phyloP scores from a whole-genome alignment of 495 filamentous ascomycete genomes.

The Hypoxylon trugodes region DNA sequence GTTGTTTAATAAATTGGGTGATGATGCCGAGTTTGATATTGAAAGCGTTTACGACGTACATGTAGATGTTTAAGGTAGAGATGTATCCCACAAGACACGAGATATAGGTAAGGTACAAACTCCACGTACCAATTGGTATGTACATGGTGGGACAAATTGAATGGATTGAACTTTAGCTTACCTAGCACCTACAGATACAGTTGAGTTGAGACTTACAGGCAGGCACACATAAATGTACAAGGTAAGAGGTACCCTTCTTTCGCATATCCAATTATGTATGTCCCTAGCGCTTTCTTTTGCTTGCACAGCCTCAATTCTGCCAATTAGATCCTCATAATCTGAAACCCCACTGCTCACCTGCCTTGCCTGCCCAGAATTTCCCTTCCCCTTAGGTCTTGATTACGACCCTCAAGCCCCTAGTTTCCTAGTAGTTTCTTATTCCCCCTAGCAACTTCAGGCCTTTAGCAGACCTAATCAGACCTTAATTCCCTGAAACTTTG shows the following conservation, averaged over 20 bases:
- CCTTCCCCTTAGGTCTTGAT: slow-evolving; percentile 22
- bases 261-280: too few relatives aligned
- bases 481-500: slow-evolving; percentile 12
- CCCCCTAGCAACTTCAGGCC: slow-evolving; percentile 3
- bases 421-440: background rate
- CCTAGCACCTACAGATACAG: too few relatives aligned
- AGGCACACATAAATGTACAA: too few relatives aligned
- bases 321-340: slow-evolving; percentile 36
- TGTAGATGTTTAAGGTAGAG: too few relatives aligned
- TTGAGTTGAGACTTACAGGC: too few relatives aligned
- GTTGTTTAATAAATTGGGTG: slow-evolving; percentile 13
- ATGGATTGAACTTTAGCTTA: too few relatives aligned
- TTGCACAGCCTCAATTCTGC: slow-evolving; percentile 35
- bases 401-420: slow-evolving; percentile 24
- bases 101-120: background rate
- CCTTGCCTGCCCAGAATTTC: slow-evolving; percentile 24
- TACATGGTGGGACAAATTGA: slow-evolving; percentile 8
- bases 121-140: too few relatives aligned
- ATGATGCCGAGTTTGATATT: slow-evolving; percentile 13
- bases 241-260: too few relatives aligned
- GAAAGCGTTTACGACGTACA: background rate
- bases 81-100: too few relatives aligned
- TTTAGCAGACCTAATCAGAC: slow-evolving; percentile 4
- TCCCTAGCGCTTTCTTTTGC: slow-evolving; percentile 27
- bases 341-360: slow-evolving; percentile 36